Conservation (phyloP, 352 stramenopile species). For the Pilasporangium apinafurcum region DNA sequence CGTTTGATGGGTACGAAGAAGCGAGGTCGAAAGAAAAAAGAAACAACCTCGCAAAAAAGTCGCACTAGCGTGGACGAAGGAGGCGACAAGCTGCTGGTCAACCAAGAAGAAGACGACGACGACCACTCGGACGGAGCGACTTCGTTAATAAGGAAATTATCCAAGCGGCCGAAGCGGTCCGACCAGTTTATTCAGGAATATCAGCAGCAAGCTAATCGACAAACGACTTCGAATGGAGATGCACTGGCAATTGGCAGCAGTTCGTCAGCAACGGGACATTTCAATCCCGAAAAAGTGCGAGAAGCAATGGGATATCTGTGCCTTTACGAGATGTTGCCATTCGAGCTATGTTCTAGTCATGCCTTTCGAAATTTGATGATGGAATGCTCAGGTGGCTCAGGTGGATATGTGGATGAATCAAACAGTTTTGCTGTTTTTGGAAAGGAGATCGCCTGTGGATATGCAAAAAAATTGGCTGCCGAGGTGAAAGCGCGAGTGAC, state of each 20-base stretch:
- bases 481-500: conserved; percentile 36
- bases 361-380: conserved; percentile 50
- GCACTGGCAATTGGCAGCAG: not conserved
- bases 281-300: conserved; percentile 51
- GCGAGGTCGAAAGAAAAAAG: conserved; percentile 56
- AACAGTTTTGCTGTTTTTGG: conserved; percentile 33
- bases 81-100: conserved; percentile 16
- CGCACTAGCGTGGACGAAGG: not conserved
- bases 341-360: conserved; percentile 56
- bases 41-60: not conserved
- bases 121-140: conserved; percentile 3
- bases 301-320: conserved; percentile 56
- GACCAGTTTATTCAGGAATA: conserved; percentile 43
- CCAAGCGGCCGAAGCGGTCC: conserved; percentile 33
- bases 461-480: conserved; percentile 47
- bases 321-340: conserved; percentile 61
- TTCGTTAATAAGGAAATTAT: not conserved
- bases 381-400: conserved; percentile 36
- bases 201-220: conserved; percentile 6
- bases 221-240: not conserved
- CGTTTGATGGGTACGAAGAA: conserved; percentile 42
- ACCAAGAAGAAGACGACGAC: conserved; percentile 3
- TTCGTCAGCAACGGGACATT: conserved; percentile 1
- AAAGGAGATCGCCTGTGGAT: conserved; percentile 33
- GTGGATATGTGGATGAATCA: conserved; percentile 26